Evolutionary conservation across 2,329 filamentous ascomycete species (phyloP).

Genomic region (Diaporthe capsici): DNA sequence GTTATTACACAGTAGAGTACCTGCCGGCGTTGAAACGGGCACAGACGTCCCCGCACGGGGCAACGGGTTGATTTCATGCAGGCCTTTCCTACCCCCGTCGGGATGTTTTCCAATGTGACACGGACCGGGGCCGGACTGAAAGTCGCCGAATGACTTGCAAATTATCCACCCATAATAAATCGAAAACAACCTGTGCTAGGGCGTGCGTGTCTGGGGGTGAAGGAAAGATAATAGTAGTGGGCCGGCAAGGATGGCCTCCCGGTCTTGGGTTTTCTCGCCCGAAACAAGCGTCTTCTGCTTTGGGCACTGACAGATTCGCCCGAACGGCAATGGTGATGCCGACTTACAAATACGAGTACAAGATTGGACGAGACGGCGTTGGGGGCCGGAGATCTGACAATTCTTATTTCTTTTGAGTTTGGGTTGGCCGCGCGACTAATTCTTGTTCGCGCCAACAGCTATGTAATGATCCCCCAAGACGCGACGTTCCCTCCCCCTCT

Average conservation of each 20-base stretch:
- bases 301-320: slow-evolving; percentile 4
- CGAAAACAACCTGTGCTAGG: slow-evolving; percentile 11
- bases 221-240: not conserved
- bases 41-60: slow-evolving; percentile 29
- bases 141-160: slow-evolving; percentile 1
- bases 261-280: not conserved
- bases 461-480: not conserved
- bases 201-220: not conserved
- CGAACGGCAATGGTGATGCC: not conserved
- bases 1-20: not conserved
- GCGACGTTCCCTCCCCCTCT: not conserved
- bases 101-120: not conserved
- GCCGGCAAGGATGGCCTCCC: not conserved
- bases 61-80: slow-evolving; percentile 27
- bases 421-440: not conserved
- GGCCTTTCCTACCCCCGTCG: not conserved
- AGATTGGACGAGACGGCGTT: not conserved
- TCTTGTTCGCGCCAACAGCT: slow-evolving; percentile 2
- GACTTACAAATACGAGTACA: not conserved
- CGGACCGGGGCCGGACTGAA: not conserved
- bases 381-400: slow-evolving; percentile 11
- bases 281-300: not conserved
- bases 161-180: slow-evolving; percentile 12
- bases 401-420: slow-evolving; percentile 2
- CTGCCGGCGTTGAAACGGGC: slow-evolving; percentile 30